Conservation (phyloP, 75 land plant species). For the Cryptomeria japonica region DNA sequence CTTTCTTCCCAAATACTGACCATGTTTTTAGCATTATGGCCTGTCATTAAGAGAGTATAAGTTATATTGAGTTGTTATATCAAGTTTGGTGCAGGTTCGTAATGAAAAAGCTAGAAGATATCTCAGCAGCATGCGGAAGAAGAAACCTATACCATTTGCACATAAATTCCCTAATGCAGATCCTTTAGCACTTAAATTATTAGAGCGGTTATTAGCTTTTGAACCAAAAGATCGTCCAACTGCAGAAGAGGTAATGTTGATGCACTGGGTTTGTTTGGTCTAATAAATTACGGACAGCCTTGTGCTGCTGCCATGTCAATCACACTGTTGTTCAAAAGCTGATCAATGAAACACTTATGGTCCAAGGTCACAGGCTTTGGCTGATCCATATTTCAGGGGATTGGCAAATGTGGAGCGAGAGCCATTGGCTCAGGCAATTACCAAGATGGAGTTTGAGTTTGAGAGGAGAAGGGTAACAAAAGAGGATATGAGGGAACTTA, state of each 20-base stretch:
- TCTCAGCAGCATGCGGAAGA: slow-evolving; percentile 80
- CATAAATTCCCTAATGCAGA: slow-evolving; percentile 88
- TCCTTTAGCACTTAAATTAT: slow-evolving; percentile 78
- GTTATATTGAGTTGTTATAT: not conserved
- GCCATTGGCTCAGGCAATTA: slow-evolving; percentile 85
- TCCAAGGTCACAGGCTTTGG: slow-evolving; percentile 70
- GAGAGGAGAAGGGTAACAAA: slow-evolving; percentile 88
- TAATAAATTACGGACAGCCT: not conserved
- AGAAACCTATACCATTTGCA: slow-evolving; percentile 66
- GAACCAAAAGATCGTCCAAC: slow-evolving; percentile 88
- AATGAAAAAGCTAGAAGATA: slow-evolving; percentile 92
- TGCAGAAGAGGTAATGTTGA: slow-evolving; percentile 77
- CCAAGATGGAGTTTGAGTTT: slow-evolving; percentile 96
- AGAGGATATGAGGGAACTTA: slow-evolving; percentile 94
- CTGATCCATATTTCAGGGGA: slow-evolving; percentile 90
- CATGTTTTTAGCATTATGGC: not conserved
- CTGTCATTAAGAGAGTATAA: not conserved
- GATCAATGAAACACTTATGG: slow-evolving; percentile 10
- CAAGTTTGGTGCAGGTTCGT: slow-evolving; percentile 52
- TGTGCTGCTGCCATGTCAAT: not conserved
- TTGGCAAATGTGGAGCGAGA: slow-evolving; percentile 88
- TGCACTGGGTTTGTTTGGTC: not conserved
- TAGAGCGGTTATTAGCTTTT: slow-evolving; percentile 85
- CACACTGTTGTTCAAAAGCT: not conserved
- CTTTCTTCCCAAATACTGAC: not conserved